These are phyloP conservation scores for Leishmania lainsoni DNA, from an alignment of 208 protist species.

Conservation along the genomic window DNA sequence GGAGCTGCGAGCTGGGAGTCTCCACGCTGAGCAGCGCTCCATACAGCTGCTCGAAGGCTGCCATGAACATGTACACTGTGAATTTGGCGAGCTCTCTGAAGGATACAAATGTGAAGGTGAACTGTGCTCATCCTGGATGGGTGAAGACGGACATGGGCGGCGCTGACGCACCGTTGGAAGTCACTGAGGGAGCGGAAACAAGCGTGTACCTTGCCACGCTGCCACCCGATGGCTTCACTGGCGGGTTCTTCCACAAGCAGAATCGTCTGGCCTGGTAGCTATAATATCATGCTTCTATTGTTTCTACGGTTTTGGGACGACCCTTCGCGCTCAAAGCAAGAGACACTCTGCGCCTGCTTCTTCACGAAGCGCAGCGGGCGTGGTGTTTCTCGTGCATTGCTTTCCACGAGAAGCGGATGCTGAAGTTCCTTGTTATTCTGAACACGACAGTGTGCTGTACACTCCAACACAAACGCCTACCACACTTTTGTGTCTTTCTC, in stretches of 20 bases:
- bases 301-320: not conserved
- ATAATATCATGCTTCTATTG: not conserved
- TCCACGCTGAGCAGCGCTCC: conserved; percentile 20
- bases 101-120: conserved; percentile 62
- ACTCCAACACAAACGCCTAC: not conserved
- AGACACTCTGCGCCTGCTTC: not conserved
- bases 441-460: not conserved
- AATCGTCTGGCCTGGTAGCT: conserved; percentile 63
- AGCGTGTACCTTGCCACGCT: conserved; percentile 77
- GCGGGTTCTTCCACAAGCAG: conserved; percentile 81
- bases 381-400: not conserved
- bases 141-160: conserved; percentile 79
- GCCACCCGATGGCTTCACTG: conserved; percentile 68
- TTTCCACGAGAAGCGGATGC: not conserved
- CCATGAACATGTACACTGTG: conserved; percentile 86
- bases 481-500: not conserved
- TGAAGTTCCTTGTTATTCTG: not conserved
- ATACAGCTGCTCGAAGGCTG: conserved; percentile 74
- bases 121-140: conserved; percentile 71
- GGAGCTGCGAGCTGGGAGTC: conserved; percentile 37
- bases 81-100: conserved; percentile 60
- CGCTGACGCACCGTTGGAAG: conserved; percentile 39
- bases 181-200: conserved; percentile 73
- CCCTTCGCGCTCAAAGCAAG: not conserved
- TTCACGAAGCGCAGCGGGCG: not conserved